Conservation (phyloP, 257 asterid genomes). For the Salvia splendens region DNA sequence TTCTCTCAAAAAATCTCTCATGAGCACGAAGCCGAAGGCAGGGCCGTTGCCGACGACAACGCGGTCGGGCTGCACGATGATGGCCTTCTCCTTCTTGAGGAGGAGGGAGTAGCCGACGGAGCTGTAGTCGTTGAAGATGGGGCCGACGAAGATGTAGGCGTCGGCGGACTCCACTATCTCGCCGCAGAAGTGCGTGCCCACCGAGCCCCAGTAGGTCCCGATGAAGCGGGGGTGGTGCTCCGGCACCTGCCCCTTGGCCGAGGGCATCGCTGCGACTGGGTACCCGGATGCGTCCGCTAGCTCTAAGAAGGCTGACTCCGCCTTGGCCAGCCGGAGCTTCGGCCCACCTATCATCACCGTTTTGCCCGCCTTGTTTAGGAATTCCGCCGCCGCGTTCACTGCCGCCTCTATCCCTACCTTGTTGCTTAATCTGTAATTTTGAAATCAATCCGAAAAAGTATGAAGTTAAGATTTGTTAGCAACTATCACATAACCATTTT, state of each 20-base stretch:
- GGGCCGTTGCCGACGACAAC: conserved; percentile 64
- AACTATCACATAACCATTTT: too few relatives aligned
- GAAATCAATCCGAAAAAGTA: too few relatives aligned
- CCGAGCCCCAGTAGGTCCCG: conserved; percentile 87
- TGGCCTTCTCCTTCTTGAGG: conserved; percentile 70
- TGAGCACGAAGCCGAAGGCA: conserved; percentile 72
- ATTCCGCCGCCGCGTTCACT: conserved; percentile 62
- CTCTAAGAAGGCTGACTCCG: conserved; percentile 53
- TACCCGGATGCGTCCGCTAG: conserved; percentile 70
- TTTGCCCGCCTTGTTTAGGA: conserved; percentile 75
- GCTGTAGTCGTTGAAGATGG: conserved; percentile 81
- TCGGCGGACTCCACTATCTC: conserved; percentile 87
- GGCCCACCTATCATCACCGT: conserved; percentile 86
- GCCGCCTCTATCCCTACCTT: conserved; percentile 70
- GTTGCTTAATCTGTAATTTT: conserved; percentile 55
- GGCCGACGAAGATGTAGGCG: conserved; percentile 73
- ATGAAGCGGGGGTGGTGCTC: conserved; percentile 75
- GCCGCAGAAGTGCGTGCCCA: conserved; percentile 73
- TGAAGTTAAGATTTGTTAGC: too few relatives aligned
- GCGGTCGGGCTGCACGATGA: conserved; percentile 75
- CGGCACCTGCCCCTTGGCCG: conserved; percentile 83
- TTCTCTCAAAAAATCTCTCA: conserved; percentile 63
- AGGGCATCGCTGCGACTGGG: conserved; percentile 70
- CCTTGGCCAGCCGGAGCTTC: conserved; percentile 63
- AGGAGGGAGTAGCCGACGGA: conserved; percentile 83